Evolutionary conservation across 768 basidiomycete genomes (phyloP).

Genomic region (Phylloporus sp.): DNA sequence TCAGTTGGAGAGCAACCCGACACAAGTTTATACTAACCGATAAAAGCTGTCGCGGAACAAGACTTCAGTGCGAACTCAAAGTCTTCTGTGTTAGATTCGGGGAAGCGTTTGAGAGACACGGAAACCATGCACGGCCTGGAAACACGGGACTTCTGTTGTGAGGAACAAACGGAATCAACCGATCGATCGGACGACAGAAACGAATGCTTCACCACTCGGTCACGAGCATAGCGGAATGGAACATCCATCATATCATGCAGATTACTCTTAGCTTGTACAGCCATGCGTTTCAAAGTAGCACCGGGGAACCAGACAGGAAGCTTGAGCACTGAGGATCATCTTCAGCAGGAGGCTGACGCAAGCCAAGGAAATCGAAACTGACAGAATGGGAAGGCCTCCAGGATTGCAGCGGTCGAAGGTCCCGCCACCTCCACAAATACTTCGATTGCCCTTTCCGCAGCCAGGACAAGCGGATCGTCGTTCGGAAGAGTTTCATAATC

Average conservation of each 20-base stretch:
- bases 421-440: too few species aligned
- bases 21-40: slow-evolving; percentile 16
- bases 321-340: too few species aligned
- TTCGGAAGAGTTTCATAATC: slow-evolving; percentile 28
- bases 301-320: slow-evolving; percentile 39
- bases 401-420: too few species aligned
- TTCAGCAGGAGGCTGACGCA: too few species aligned
- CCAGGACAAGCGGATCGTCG: slow-evolving; percentile 27
- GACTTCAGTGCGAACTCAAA: slow-evolving; percentile 29
- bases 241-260: slow-evolving; percentile 26
- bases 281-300: slow-evolving; percentile 29
- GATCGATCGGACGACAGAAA: background rate
- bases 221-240: slow-evolving; percentile 28
- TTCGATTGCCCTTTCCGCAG: slow-evolving; percentile 25
- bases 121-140: slow-evolving; percentile 29
- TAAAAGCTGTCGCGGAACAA: slow-evolving; percentile 31
- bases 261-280: slow-evolving; percentile 27
- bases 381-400: too few species aligned
- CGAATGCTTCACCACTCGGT: slow-evolving; percentile 18
- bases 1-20: slow-evolving; percentile 4
- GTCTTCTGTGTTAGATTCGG: slow-evolving; percentile 11
- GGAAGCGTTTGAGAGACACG: slow-evolving; percentile 24
- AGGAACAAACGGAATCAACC: background rate
- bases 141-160: slow-evolving; percentile 14
- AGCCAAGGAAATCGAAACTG: too few species aligned